phyloP scores from a whole-genome alignment of 2,329 filamentous ascomycete genomes.

The Cladosporium cucumerinum region DNA sequence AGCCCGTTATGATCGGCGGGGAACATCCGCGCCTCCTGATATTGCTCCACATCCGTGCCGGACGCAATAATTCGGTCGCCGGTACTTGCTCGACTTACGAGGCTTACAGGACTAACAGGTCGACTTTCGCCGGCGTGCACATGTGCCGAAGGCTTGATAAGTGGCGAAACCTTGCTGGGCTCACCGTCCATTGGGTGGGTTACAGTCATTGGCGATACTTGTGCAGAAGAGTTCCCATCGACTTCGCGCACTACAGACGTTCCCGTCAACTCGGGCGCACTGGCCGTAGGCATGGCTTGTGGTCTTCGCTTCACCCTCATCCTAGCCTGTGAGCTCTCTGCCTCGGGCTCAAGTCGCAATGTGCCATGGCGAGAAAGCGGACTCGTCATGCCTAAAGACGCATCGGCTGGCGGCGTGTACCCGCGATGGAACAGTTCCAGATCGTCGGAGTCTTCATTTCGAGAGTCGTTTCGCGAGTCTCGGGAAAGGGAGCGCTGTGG shows the following conservation, averaged over 20 bases:
- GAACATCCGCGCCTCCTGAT: slow-evolving; percentile 26
- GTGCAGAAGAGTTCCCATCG: slow-evolving; percentile 31
- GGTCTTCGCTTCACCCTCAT: slow-evolving; percentile 37
- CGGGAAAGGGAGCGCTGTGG: slow-evolving; percentile 31
- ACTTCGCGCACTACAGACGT: slow-evolving; percentile 36
- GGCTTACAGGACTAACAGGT: background rate
- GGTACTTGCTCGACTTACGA: slow-evolving; percentile 31
- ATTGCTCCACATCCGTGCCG: slow-evolving; percentile 13
- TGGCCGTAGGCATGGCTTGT: slow-evolving; percentile 6
- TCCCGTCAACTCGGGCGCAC: slow-evolving; percentile 9
- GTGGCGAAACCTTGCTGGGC: slow-evolving; percentile 12
- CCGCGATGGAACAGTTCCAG: slow-evolving; percentile 68
- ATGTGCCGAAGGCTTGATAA: slow-evolving; percentile 8
- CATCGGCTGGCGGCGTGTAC: slow-evolving; percentile 69
- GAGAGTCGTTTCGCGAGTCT: slow-evolving; percentile 21
- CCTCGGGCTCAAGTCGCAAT: slow-evolving; percentile 23
- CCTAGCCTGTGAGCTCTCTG: slow-evolving; percentile 39
- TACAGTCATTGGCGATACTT: slow-evolving; percentile 29
- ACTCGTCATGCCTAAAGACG: slow-evolving; percentile 56
- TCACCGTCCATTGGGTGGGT: slow-evolving; percentile 14
- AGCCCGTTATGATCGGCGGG: slow-evolving; percentile 25
- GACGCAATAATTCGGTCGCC: slow-evolving; percentile 31
- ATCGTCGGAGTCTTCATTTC: slow-evolving; percentile 35
- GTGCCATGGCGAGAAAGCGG: slow-evolving; percentile 28
- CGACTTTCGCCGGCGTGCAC: background rate